Percentiles rank a stretch among this genome's conserved stretches.
phyloP scores from a whole-genome alignment of 2,329 filamentous ascomycete species.

The Trichocomaceae sp. region DNA sequence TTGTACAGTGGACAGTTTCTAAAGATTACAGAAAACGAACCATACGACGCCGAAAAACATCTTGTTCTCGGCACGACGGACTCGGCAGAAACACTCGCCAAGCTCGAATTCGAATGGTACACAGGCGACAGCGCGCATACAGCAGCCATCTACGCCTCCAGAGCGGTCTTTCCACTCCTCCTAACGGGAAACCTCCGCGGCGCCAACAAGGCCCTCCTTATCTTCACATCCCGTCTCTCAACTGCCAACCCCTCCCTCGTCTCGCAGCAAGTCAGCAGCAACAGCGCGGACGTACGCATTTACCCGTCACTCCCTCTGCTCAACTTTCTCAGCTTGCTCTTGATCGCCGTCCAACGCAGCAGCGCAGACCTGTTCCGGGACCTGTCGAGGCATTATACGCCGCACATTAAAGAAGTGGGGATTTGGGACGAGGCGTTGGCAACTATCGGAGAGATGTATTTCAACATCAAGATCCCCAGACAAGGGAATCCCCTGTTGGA shows the following conservation, averaged over 20 bases:
- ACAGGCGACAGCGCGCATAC: constrained; percentile 79
- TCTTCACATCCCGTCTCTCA: constrained; percentile 64
- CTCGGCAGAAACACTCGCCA: constrained; percentile 70
- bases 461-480: constrained; percentile 78
- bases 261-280: constrained; percentile 73
- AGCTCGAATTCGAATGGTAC: constrained; percentile 93
- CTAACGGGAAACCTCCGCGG: constrained; percentile 84
- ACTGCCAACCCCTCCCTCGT: constrained; percentile 54
- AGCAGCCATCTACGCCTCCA: constrained; percentile 76
- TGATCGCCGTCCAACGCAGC: constrained; percentile 77
- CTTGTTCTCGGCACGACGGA: constrained; percentile 82
- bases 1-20: constrained; percentile 9
- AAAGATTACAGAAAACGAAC: constrained; percentile 61
- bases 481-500: constrained; percentile 92
- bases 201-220: constrained; percentile 72
- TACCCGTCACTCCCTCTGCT: constrained; percentile 89
- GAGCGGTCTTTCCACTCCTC: constrained; percentile 84
- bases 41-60: constrained; percentile 89
- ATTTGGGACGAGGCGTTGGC: constrained; percentile 77
- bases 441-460: constrained; percentile 93
- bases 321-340: constrained; percentile 82
- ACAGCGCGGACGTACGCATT: constrained; percentile 66
- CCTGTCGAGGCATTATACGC: constrained; percentile 72
- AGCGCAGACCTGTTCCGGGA: constrained; percentile 72
- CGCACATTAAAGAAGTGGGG: constrained; percentile 67